Evolutionary conservation across 2,329 filamentous ascomycete genomes (phyloP).

Genomic region (Shiraia sp.): DNA sequence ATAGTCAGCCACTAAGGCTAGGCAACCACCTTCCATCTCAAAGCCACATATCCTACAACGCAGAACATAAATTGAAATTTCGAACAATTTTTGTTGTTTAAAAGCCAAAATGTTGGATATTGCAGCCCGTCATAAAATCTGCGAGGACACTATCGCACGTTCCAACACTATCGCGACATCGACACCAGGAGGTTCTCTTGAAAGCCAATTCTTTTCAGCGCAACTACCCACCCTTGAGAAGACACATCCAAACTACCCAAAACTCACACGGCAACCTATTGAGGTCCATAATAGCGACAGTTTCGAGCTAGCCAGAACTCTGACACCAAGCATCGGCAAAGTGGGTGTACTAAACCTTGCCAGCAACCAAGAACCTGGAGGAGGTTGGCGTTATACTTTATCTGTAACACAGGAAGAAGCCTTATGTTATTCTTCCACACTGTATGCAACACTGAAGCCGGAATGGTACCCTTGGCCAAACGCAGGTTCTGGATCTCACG

Average conservation of each 20-base stretch:
- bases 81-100: no score
- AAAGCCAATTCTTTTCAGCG: constrained; percentile 17
- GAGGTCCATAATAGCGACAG: constrained; percentile 21
- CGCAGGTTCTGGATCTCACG: constrained; percentile 17
- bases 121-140: constrained; percentile 20
- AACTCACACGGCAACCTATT: constrained; percentile 11
- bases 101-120: constrained; percentile 15
- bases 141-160: constrained; percentile 24
- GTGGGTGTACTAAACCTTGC: constrained; percentile 25
- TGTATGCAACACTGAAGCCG: constrained; percentile 18
- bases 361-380: constrained; percentile 21
- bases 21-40: no score
- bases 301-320: constrained; percentile 19
- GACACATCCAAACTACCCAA: constrained; percentile 5
- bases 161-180: constrained; percentile 13
- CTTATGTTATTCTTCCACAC: constrained; percentile 26
- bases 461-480: constrained; percentile 33
- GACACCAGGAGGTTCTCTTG: constrained; percentile 14
- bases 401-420: constrained; percentile 28
- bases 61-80: no score
- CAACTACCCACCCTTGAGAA: constrained; percentile 18
- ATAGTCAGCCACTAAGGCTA: no score
- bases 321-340: constrained; percentile 7
- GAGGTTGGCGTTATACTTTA: constrained; percentile 27
- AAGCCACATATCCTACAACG: no score